Evolutionary conservation across 164 flowering plant species (phyloP), one percentile per base, ranked within the genome.

Genomic region (Piper longum): DNA sequence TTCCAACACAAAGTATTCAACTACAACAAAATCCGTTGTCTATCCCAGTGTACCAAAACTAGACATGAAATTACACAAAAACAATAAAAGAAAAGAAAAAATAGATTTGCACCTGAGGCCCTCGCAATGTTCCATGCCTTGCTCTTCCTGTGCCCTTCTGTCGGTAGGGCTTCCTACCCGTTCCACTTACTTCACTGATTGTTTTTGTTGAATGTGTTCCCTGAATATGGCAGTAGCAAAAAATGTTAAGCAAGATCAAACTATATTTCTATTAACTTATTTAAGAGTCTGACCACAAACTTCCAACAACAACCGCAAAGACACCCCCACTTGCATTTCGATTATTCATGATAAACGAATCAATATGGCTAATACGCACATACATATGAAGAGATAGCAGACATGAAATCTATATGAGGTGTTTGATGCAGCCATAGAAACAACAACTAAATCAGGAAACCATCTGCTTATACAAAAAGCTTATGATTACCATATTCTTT

Each of bases 181-280:
- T 88, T 17, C 97, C 96, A 78, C 95, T 86, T 52, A 86, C 98
- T 74, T 90, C 98, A 62, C 98, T 93, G 41, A 93, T 80, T 14
- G 96, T 89, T 83, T 90, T 93, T 41, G 98, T 93, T 69, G 97
- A 90, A 79, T 88, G 96, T 56, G 97, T 91, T 60, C 97, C 97
- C 97, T 91, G 81, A 12, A 1, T 39, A 36, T 42, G 39, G 48
- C 16, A 44, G 60, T 54, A 7, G 26, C 60, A 26, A 16, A 55
- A 60, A 54, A 5, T 17, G 8, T 8, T 26, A 16, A 36, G 26
- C 52, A 5, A 48, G 3, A 48, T 26, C 36, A 26, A 26, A 26
- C 36, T 26, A 26, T 26, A 26, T 26, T 26, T 26, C 36, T 26
- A 26, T 26, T 26, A 26, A 26, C 36, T 26, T 0, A 26, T 26